Percentiles rank a stretch among this genome's conserved stretches.
These are phyloP conservation scores for Heterobasidion parviporum DNA, from an alignment of 1,284 basidiomycete genomes.

Conservation along the genomic window DNA sequence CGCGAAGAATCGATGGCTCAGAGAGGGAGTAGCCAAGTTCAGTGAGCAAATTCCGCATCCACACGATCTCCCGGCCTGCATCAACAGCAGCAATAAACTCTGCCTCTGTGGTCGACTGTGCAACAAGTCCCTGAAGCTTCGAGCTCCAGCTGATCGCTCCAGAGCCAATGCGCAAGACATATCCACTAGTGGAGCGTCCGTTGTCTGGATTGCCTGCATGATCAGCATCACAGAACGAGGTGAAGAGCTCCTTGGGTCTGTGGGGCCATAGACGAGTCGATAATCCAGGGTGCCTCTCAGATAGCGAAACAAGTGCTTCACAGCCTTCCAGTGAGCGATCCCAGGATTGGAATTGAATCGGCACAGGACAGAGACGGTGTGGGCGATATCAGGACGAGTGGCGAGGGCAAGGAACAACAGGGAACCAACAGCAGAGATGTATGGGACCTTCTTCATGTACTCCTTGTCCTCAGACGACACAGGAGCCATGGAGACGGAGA, in stretches of 20 bases:
- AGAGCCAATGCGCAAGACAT: constrained; percentile 2
- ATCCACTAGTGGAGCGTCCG: constrained; percentile 3
- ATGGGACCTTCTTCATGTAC: not conserved
- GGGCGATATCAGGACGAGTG: constrained; percentile 23
- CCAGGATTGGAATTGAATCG: constrained; percentile 19
- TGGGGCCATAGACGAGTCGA: not conserved
- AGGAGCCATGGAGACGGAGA: constrained; percentile 3
- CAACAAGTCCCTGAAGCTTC: constrained; percentile 7
- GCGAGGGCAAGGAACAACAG: constrained; percentile 6
- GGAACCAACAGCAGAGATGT: constrained; percentile 1
- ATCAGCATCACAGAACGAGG: constrained; percentile 4
- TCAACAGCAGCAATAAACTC: constrained; percentile 19
- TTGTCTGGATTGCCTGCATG: constrained; percentile 1
- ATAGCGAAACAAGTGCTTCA: constrained; percentile 20
- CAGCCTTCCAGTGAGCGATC: constrained; percentile 15
- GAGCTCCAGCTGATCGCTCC: constrained; percentile 7
- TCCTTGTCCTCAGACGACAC: not conserved
- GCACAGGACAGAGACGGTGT: constrained; percentile 16
- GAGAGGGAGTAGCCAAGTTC: constrained; percentile 11
- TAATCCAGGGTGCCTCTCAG: constrained; percentile 11
- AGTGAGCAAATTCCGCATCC: constrained; percentile 18
- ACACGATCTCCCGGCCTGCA: constrained; percentile 19
- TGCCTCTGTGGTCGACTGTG: constrained; percentile 14
- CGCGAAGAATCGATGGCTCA: constrained; percentile 12
- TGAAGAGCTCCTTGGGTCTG: not conserved